phyloP scores from a whole-genome alignment of 2,329 filamentous ascomycete genomes.

The Claviceps sorghi region DNA sequence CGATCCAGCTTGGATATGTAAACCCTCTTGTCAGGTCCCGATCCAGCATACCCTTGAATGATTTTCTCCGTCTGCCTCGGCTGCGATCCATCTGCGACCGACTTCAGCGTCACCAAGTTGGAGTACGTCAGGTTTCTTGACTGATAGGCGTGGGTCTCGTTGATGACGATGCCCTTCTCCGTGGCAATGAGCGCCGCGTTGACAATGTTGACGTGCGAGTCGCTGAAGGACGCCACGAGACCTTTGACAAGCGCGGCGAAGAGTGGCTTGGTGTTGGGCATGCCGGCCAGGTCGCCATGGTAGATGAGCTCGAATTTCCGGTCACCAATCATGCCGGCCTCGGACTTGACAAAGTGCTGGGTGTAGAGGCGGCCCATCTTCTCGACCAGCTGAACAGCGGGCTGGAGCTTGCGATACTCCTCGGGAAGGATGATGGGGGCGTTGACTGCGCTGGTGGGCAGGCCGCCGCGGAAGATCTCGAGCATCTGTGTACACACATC shows the following conservation, averaged over 20 bases:
- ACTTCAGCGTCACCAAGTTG: slow-evolving; percentile 55
- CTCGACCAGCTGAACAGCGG: slow-evolving; percentile 62
- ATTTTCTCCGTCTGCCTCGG: slow-evolving; percentile 17
- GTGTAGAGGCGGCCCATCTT: slow-evolving; percentile 69
- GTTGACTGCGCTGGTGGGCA: slow-evolving; percentile 66
- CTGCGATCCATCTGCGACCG: slow-evolving; percentile 22
- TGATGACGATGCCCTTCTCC: slow-evolving; percentile 64
- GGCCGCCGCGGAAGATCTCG: slow-evolving; percentile 54
- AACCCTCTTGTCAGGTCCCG: slow-evolving; percentile 38
- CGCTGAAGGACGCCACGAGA: slow-evolving; percentile 53
- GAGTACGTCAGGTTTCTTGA: slow-evolving; percentile 49
- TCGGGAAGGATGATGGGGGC: slow-evolving; percentile 69
- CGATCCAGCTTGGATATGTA: slow-evolving; percentile 61
- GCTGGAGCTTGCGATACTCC: slow-evolving; percentile 63
- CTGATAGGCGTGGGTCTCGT: slow-evolving; percentile 54
- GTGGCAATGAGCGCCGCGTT: slow-evolving; percentile 63
- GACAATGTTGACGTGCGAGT: slow-evolving; percentile 64
- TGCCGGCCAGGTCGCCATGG: slow-evolving; percentile 55
- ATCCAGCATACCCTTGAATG: slow-evolving; percentile 49
- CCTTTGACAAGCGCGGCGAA: slow-evolving; percentile 70
- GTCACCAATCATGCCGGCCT: slow-evolving; percentile 36
- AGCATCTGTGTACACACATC: slow-evolving; percentile 72
- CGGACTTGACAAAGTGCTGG: slow-evolving; percentile 47
- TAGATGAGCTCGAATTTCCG: slow-evolving; percentile 65
- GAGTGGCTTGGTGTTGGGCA: slow-evolving; percentile 63